A percentile compares a stretch with the other conserved stretches of the same genome.
These are phyloP conservation scores for Adiantum capillusveneris DNA, from an alignment of 75 land plant species.

Conservation along the genomic window DNA sequence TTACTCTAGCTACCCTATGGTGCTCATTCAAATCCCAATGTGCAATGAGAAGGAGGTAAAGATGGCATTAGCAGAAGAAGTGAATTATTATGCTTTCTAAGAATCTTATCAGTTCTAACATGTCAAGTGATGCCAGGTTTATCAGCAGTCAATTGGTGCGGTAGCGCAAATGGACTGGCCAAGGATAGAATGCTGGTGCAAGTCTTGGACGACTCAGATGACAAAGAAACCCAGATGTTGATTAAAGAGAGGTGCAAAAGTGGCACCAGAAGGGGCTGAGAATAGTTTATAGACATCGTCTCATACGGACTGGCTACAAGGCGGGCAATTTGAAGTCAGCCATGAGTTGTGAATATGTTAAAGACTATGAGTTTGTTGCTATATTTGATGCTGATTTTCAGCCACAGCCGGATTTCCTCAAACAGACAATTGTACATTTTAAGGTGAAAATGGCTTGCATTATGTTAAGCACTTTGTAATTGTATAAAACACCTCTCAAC, in stretches of 20 bases:
- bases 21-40: too few species aligned
- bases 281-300: slow-evolving; percentile 63
- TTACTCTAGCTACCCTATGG: too few species aligned
- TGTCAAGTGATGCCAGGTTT: too few species aligned
- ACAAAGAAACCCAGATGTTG: slow-evolving; percentile 39
- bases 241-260: slow-evolving; percentile 58
- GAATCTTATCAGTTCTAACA: too few species aligned
- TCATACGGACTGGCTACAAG: slow-evolving; percentile 63
- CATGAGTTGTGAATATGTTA: too few species aligned
- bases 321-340: slow-evolving; percentile 80
- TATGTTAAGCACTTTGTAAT: too few species aligned
- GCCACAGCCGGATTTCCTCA: slow-evolving; percentile 69
- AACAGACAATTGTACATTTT: slow-evolving; percentile 61
- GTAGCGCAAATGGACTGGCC: slow-evolving; percentile 84
- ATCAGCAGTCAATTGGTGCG: slow-evolving; percentile 72
- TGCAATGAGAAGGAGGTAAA: too few species aligned
- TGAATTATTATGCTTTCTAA: too few species aligned
- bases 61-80: too few species aligned
- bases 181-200: slow-evolving; percentile 55
- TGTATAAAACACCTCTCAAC: too few species aligned
- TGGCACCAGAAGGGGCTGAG: slow-evolving; percentile 55
- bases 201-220: slow-evolving; percentile 85
- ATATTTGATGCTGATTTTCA: slow-evolving; percentile 88
- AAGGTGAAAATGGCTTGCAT: too few species aligned
- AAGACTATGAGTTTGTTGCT: too few species aligned